A percentile compares a stretch with the other conserved stretches of the same genome.
Conservation (phyloP, 805 yeast species). For the Yarrowia bubula region DNA sequence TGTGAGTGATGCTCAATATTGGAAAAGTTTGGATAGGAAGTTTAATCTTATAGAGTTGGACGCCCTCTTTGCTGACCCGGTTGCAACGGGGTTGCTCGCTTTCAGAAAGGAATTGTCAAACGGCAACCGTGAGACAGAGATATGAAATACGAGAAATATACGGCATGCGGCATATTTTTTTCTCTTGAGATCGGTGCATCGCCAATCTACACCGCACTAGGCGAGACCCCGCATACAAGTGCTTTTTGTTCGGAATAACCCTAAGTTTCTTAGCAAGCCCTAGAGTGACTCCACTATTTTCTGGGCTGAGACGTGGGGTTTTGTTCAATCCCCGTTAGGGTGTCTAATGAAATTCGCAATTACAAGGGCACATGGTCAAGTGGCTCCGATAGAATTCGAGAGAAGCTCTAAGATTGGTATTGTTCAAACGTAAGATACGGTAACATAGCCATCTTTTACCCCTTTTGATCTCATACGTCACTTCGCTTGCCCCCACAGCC, state of each 20-base stretch:
- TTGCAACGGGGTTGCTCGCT: background rate
- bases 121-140: slow-evolving; percentile 8
- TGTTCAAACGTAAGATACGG: too few relatives aligned
- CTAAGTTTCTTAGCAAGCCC: too few relatives aligned
- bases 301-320: too few relatives aligned
- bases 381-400: too few relatives aligned
- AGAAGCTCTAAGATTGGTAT: too few relatives aligned
- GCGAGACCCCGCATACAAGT: too few relatives aligned
- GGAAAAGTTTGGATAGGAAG: slow-evolving; percentile 9
- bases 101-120: slow-evolving; percentile 9
- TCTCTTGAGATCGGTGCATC: background rate
- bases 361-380: too few relatives aligned
- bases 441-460: background rate
- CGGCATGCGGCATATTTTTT: background rate
- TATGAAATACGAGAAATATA: background rate
- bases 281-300: too few relatives aligned
- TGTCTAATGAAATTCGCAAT: too few relatives aligned
- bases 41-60: background rate
- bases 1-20: background rate
- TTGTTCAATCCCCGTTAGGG: too few relatives aligned
- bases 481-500: slow-evolving; percentile 13
- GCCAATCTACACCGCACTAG: background rate
- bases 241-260: too few relatives aligned
- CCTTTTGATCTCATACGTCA: background rate
- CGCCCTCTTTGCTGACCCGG: background rate